These are phyloP conservation scores for Pelagomonas calceolata DNA, from an alignment of 108 stramenopile species.

Conservation along the genomic window DNA sequence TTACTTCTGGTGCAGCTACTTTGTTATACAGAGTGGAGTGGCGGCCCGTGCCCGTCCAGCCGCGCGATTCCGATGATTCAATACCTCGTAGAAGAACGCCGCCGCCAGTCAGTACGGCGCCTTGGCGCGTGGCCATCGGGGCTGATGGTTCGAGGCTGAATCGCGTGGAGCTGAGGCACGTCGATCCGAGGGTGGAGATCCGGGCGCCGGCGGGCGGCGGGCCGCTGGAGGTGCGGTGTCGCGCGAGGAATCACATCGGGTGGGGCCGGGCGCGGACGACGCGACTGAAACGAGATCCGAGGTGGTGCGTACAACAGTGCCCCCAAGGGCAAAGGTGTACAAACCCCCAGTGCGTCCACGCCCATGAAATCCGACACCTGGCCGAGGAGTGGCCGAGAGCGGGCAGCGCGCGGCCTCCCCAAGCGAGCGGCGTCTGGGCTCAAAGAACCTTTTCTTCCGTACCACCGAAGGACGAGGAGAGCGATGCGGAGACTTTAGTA, in stretches of 20 bases:
- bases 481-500: too few species aligned
- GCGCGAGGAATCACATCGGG: background rate
- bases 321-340: background rate
- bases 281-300: background rate
- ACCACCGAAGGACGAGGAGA: too few species aligned
- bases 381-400: background rate
- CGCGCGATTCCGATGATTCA: too few species aligned
- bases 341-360: background rate
- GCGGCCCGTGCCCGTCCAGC: too few species aligned
- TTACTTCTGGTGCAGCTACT: background rate
- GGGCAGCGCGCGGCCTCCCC: too few species aligned
- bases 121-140: too few species aligned
- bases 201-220: background rate
- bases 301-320: background rate
- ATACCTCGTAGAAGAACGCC: too few species aligned
- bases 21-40: background rate
- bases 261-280: background rate
- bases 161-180: background rate
- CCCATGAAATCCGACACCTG: background rate
- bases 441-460: too few species aligned
- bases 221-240: background rate
- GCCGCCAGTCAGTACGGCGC: too few species aligned
- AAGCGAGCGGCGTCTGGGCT: too few species aligned
- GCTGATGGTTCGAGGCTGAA: too few species aligned
- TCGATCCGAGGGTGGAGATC: background rate